Conservation (phyloP, 345 rosid species). For the Syzygium jambos region DNA sequence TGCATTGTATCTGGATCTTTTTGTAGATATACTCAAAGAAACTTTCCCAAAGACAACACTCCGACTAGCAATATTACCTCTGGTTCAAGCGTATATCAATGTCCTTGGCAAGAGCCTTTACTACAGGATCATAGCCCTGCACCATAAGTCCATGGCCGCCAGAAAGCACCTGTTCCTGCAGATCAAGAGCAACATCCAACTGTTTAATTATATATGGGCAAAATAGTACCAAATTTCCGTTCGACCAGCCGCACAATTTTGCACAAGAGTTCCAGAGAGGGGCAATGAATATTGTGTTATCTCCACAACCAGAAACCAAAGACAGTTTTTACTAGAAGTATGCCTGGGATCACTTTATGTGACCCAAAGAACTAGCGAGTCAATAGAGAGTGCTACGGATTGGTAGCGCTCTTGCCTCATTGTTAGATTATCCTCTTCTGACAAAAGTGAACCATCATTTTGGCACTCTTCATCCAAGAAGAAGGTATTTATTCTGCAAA, state of each 20-base stretch:
- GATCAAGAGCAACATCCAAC: background rate
- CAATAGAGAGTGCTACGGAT: background rate
- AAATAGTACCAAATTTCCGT: background rate
- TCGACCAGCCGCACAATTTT: background rate
- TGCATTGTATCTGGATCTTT: background rate
- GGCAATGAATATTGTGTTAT: background rate
- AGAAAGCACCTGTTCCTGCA: slow-evolving; percentile 77
- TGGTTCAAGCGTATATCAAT: slow-evolving; percentile 60
- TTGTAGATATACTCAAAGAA: background rate
- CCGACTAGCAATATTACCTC: slow-evolving; percentile 26
- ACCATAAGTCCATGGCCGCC: slow-evolving; percentile 98
- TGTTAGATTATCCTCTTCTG: background rate
- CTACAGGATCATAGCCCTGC: slow-evolving; percentile 77
- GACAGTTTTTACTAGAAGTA: background rate
- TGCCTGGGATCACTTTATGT: background rate
- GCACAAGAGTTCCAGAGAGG: background rate
- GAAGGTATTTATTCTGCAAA: background rate
- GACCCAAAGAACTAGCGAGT: background rate
- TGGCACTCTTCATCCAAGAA: background rate
- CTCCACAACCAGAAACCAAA: background rate
- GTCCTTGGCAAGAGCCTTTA: slow-evolving; percentile 74
- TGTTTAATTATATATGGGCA: background rate
- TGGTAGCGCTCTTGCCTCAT: background rate
- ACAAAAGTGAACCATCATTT: background rate
- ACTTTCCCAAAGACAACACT: background rate